phyloP scores from a whole-genome alignment of 495 filamentous ascomycete genomes.

The Friedmanniomyces simplex region DNA sequence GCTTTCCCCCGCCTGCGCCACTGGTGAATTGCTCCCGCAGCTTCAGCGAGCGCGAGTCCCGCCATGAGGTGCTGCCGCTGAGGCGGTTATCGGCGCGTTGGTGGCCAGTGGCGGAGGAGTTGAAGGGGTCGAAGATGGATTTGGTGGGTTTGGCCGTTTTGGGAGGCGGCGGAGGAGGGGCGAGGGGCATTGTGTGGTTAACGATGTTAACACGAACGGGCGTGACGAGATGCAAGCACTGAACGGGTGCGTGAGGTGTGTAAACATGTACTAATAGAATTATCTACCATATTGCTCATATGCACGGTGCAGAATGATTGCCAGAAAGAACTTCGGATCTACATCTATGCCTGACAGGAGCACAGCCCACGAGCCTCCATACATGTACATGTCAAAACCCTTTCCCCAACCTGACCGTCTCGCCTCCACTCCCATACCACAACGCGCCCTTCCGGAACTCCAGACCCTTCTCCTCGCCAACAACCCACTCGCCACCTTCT shows the following conservation, averaged over 20 bases:
- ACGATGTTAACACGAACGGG: background rate
- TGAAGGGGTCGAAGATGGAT: constrained; percentile 64
- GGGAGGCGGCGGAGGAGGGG: background rate
- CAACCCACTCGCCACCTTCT: constrained; percentile 49
- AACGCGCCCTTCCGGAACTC: constrained; percentile 19
- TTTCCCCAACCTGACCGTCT: constrained; percentile 16
- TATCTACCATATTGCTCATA: too few species aligned
- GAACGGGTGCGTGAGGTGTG: too few species aligned
- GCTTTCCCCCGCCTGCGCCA: constrained; percentile 35
- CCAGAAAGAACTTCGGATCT: too few species aligned
- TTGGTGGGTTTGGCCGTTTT: constrained; percentile 4
- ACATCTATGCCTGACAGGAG: too few species aligned
- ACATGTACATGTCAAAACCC: constrained; percentile 26
- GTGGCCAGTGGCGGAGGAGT: constrained; percentile 69
- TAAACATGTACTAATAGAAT: too few species aligned
- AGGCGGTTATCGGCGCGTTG: constrained; percentile 58
- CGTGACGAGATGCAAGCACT: too few species aligned
- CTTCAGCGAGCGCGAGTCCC: constrained; percentile 54
- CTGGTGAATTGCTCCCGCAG: constrained; percentile 55
- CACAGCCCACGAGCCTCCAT: too few species aligned
- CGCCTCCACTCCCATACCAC: constrained; percentile 27
- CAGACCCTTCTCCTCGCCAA: constrained; percentile 24
- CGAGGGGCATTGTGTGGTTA: constrained; percentile 3
- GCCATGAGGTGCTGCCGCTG: constrained; percentile 55
- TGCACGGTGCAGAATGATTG: too few species aligned